Percentiles rank a stretch among this genome's conserved stretches.
Conservation (phyloP, 2,329 filamentous ascomycete species). For the Claviceps sp. region DNA sequence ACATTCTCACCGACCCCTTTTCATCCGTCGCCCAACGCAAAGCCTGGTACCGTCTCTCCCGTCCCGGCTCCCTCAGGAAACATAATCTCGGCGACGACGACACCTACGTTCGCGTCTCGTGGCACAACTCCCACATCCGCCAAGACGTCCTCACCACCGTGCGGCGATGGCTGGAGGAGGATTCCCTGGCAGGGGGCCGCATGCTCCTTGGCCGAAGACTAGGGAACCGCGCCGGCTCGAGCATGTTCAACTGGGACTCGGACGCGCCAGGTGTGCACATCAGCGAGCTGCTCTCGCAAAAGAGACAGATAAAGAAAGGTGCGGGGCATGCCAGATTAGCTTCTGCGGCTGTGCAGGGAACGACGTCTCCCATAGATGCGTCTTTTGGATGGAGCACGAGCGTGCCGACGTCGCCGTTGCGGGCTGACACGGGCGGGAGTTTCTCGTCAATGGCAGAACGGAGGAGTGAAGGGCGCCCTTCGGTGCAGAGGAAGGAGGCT, state of each 20-base stretch:
- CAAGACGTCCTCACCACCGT: constrained; percentile 44
- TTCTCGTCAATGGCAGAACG: not conserved
- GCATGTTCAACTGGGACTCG: constrained; percentile 50
- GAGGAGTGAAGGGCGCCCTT: not conserved
- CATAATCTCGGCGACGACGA: constrained; percentile 45
- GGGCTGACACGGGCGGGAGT: not conserved
- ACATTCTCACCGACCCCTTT: constrained; percentile 38
- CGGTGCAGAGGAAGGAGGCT: not conserved
- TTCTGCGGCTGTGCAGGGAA: constrained; percentile 8
- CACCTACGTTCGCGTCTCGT: constrained; percentile 45
- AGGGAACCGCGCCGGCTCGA: constrained; percentile 26
- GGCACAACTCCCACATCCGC: constrained; percentile 41
- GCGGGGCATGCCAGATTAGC: constrained; percentile 6
- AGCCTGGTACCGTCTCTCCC: constrained; percentile 51
- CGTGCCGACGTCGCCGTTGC: constrained; percentile 8
- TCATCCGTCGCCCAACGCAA: constrained; percentile 43
- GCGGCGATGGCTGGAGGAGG: constrained; percentile 53
- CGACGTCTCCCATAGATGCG: not conserved
- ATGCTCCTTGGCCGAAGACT: constrained; percentile 23
- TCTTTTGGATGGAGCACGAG: not conserved
- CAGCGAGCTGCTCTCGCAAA: constrained; percentile 19
- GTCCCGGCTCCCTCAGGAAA: constrained; percentile 43
- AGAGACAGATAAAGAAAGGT: constrained; percentile 11
- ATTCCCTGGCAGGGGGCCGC: constrained; percentile 39
- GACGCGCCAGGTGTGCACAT: constrained; percentile 37